Base-by-base conservation (phyloP, 1,284 basidiomycete genomes). In the Ustilago vetiveriae region DNA sequence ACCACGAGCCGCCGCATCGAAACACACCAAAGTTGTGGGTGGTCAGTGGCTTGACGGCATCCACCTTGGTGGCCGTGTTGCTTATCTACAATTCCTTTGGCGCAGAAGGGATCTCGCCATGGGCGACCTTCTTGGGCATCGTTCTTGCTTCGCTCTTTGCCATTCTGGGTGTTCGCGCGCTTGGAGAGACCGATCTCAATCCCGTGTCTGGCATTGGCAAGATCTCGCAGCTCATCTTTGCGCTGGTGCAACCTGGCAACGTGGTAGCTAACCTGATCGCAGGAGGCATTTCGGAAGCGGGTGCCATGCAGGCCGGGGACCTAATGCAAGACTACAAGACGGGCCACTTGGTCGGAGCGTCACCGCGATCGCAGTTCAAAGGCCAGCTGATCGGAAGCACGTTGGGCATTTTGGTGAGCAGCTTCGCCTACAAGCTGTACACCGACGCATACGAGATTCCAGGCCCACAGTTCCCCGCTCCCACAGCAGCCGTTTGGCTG, bases 281-380 rank as follows among this genome's bases (percentile, higher is more conserved):
- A 3, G 94, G 94, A 10, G 94, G 93, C 30, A 93, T 98, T 14
- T 90, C 93, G 6, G 94, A 98, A 84, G 94, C 94, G 24, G 94
- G 94, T 16, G 94, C 94, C 22, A 91, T 92, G 83, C 93, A 96
- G 88, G 93, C 94, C 8, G 95, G 94, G 16, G 94, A 98, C 82
- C 87, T 98, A 17, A 97, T 98, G 94, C 94, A 98, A 84, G 95
- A 98, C 82, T 85, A 97, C 71, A 98, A 98, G 84, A 97, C 94
- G 1, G 95, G 95, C 0, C 85, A 97, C 19, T 87, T 94, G 47
- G 88, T 88, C 63, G 93, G 76, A 14, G 79, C 81, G 11, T 75
- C 77, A 16, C 82, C 82, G 16, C 67, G 76, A 21, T 75, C 78
- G 23, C 82, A 82, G 54, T 83, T 83, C 60, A 72, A 80, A 16